Conservation (phyloP, 2,329 filamentous ascomycete species). For the Fusarium albidum region DNA sequence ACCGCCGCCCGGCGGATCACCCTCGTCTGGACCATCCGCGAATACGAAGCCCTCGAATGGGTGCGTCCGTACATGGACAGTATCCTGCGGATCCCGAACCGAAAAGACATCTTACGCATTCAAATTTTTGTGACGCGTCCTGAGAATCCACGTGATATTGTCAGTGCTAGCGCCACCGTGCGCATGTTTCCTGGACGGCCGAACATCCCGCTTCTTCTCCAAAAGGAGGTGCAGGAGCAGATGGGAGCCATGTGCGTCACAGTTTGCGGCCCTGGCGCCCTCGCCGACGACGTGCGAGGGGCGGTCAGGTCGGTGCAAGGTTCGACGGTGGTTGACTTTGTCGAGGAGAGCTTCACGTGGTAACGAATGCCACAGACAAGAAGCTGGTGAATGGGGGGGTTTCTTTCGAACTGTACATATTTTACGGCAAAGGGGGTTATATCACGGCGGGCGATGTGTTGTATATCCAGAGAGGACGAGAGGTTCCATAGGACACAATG, state of each 20-base stretch:
- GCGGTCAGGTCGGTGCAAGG: conserved; percentile 72
- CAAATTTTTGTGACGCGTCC: conserved; percentile 92
- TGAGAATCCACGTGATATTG: conserved; percentile 81
- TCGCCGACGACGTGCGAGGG: conserved; percentile 78
- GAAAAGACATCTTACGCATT: conserved; percentile 84
- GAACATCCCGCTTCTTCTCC: conserved; percentile 80
- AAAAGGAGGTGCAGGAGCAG: conserved; percentile 82
- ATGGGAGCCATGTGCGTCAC: conserved; percentile 89
- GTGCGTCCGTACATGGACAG: conserved; percentile 84
- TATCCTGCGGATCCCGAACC: conserved; percentile 79
- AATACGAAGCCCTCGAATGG: conserved; percentile 91
- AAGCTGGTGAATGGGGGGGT: conserved; percentile 22
- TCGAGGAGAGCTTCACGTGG: conserved; percentile 81
- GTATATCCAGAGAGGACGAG: conserved; percentile 27
- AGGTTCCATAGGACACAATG: conserved; percentile 32
- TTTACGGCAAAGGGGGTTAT: conserved; percentile 34
- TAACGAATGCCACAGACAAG: conserved; percentile 40
- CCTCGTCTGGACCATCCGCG: conserved; percentile 92
- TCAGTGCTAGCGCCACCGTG: conserved; percentile 79
- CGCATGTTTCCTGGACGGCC: conserved; percentile 93
- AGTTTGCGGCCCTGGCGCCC: conserved; percentile 77
- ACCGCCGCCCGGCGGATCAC: conserved; percentile 83
- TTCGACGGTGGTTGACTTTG: conserved; percentile 73
- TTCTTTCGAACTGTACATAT: conserved; percentile 43
- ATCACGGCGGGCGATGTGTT: conserved; percentile 25